Evolutionary conservation across 495 filamentous ascomycete species (phyloP), one percentile per base, ranked within the genome.

Genomic region (Penicillium parvum): DNA sequence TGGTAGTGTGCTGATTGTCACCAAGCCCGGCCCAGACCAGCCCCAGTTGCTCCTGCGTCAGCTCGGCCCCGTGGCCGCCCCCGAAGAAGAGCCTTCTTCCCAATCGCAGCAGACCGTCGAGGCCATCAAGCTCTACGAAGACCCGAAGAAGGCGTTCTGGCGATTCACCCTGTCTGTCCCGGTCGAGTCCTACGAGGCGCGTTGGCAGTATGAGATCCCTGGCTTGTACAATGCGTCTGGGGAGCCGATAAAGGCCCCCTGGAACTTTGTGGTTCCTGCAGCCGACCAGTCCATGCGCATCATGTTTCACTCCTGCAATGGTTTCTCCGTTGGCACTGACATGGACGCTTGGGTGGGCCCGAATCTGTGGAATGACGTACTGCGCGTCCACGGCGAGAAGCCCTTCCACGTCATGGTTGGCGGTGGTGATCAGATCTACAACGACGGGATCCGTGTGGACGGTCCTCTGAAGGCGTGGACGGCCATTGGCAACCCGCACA

Each of bases 321-420:
- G 91, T 35, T 96, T 97, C 65, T 91, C 86, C 29, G 87, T 96
- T 18, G 90, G 89, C 33, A 95, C 88, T 5, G 85, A 96, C 60
- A 83, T 90, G 66, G 77, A 88, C 2, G 84, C 81, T 25, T 96
- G 82, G 80, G 78, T 81, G 32, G 91, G 91, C 0, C 81, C 84
- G 7, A 83, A 79, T 12, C 73, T 96, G 40, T 96, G 91, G 91
- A 91, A 94, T 49, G 90, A 96, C 53, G 90, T 94, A 9, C 61
- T 90, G 53, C 76, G 89, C 39, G 68, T 81, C 18, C 79, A 86
- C 43, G 62, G 65, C 17, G 68, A 83, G 63, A 72, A 73, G 50
- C 87, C 91, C 11, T 90, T 95, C 64, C 91, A 96, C 60, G 87
- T 95, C 52, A 95, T 96, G 86, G 81, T 97, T 52, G 91, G 91